Evolutionary conservation across 139 green algal genomes (phyloP).

Genomic region (Chlamydomonas sp.): DNA sequence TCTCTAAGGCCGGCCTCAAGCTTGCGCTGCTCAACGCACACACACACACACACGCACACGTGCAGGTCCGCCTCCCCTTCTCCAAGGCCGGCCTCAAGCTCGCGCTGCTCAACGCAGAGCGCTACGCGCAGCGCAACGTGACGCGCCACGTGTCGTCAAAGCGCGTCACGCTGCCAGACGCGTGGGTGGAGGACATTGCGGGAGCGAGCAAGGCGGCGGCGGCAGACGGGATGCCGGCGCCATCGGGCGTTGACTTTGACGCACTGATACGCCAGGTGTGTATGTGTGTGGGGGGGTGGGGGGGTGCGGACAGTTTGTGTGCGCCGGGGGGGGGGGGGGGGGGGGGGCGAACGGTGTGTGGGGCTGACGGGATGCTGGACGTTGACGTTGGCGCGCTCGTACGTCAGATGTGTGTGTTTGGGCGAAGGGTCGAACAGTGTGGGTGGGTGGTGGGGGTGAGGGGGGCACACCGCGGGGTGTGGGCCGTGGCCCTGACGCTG

Average conservation of each 20-base stretch:
- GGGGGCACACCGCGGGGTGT: no score
- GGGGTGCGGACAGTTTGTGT: no score
- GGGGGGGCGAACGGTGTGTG: no score
- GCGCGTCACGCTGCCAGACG: slow-evolving; percentile 23
- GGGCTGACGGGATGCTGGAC: no score
- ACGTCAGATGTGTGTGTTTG: no score
- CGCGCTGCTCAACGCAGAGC: slow-evolving; percentile 46
- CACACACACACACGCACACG: no score
- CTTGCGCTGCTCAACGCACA: slow-evolving; percentile 44
- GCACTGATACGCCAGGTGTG: neutral
- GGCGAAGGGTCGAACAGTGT: no score
- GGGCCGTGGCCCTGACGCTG: no score
- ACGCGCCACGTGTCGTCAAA: slow-evolving; percentile 24
- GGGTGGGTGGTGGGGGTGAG: no score
- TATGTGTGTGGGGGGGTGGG: no score
- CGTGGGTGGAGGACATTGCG: slow-evolving; percentile 8
- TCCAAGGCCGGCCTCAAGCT: slow-evolving; percentile 31
- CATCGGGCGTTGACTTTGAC: slow-evolving; percentile 1
- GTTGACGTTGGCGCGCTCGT: no score
- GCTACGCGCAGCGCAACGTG: slow-evolving; percentile 31
- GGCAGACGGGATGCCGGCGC: neutral
- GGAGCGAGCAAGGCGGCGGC: neutral
- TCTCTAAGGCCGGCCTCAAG: slow-evolving; percentile 35
- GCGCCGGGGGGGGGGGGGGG: no score
- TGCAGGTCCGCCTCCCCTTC: slow-evolving; percentile 41